Conservation (phyloP, 345 rosid genomes). For the Raphanus raphanistrum region DNA sequence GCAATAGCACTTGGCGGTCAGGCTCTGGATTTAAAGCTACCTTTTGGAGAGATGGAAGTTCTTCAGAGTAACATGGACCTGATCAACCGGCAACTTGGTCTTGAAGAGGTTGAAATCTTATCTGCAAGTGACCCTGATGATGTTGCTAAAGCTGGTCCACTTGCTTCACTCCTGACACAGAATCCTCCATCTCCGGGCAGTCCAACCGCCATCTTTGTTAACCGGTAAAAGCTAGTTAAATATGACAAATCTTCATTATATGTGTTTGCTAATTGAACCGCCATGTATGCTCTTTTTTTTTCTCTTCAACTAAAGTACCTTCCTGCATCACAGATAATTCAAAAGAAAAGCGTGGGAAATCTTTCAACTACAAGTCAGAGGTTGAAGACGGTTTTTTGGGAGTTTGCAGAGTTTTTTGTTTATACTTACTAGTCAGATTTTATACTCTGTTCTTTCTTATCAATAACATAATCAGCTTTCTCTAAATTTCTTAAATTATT, state of each 20-base stretch:
- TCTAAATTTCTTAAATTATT: neutral
- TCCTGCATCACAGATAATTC: constrained; percentile 2
- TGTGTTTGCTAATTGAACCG: neutral
- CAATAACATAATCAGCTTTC: constrained; percentile 2
- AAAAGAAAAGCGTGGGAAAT: constrained; percentile 3
- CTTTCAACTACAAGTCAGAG: constrained; percentile 27
- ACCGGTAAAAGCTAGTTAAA: constrained; percentile 20
- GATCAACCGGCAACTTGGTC: constrained; percentile 72
- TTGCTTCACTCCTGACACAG: constrained; percentile 50
- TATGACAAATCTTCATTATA: neutral
- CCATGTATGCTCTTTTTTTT: neutral
- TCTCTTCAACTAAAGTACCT: neutral
- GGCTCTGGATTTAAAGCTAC: constrained; percentile 71
- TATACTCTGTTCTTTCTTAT: constrained; percentile 8
- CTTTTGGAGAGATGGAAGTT: constrained; percentile 84
- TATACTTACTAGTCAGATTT: neutral
- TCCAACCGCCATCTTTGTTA: neutral
- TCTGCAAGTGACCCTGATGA: constrained; percentile 52
- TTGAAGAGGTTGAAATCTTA: constrained; percentile 60
- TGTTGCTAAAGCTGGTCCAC: constrained; percentile 53
- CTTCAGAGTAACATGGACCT: constrained; percentile 70
- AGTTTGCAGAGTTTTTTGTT: constrained; percentile 12
- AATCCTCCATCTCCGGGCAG: neutral
- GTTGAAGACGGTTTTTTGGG: neutral
- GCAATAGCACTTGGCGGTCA: constrained; percentile 61